Evolutionary conservation across 306 rosid genomes (phyloP), one percentile per base, ranked within the genome.

Genomic region (Boehmeria nivea): DNA sequence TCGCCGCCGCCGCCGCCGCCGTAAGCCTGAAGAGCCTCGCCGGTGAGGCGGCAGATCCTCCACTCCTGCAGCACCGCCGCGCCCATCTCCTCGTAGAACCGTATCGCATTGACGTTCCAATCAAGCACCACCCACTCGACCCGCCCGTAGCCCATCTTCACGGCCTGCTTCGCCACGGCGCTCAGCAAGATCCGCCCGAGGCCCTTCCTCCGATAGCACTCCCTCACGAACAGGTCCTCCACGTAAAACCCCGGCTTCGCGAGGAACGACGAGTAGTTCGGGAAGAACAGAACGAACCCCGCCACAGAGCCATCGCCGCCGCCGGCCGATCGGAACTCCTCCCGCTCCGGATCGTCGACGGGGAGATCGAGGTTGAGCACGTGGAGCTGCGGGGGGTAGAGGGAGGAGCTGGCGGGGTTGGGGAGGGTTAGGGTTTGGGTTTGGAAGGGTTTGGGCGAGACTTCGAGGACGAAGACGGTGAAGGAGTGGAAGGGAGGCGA

Each of bases 111-210:
- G 0, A 48, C 65, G 18, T 89, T 89, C 95, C 97, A 79, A 57
- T 89, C 95, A 13, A 89, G 88, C 62, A 89, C 97, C 33, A 72
- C 72, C 97, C 97, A 83, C 59, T 83, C 90, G 39, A 86, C 97
- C 46, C 94, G 80, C 15, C 94, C 95, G 43, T 79, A 86, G 6
- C 82, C 94, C 97, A 86, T 83, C 72, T 69, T 77, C 78, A 86
- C 97, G 3, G 97, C 97, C 39, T 89, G 97, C 25, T 61, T 80
- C 2, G 94, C 95, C 64, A 89, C 95, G 7, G 86, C 80, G 0
- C 88, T 69, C 1, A 86, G 75, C 54, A 89, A 54, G 73, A 77
- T 70, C 27, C 51, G 84, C 45, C 97, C 90, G 2, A 90, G 22
- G 40, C 97, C 94, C 16, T 78, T 90, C 72, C 97, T 79, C 51